A percentile compares a stretch with the other conserved stretches of the same genome.
phyloP scores from a whole-genome alignment of 179 eudicot species.

The Nepenthes alata region DNA sequence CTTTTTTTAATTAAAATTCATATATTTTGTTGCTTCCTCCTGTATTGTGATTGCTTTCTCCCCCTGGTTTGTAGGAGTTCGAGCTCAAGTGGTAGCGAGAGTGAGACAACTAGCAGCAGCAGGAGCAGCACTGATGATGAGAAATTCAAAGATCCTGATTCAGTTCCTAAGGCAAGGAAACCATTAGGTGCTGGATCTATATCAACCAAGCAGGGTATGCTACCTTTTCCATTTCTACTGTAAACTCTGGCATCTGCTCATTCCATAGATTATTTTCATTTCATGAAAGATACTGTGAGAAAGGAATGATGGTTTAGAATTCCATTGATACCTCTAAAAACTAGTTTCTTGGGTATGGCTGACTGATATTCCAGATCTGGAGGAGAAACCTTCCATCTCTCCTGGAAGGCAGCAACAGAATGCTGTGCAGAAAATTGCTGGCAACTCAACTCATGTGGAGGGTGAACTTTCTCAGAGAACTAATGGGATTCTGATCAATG shows the following conservation, averaged over 20 bases:
- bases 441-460: slow-evolving; percentile 24
- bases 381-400: slow-evolving; percentile 20
- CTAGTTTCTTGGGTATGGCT: slow-evolving; percentile 7
- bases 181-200: slow-evolving; percentile 11
- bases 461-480: slow-evolving; percentile 28
- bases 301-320: neutral
- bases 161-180: slow-evolving; percentile 31
- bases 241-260: neutral
- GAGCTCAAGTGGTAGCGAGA: slow-evolving; percentile 51
- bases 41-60: neutral
- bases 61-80: slow-evolving; percentile 35
- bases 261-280: neutral
- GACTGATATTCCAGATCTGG: slow-evolving; percentile 18
- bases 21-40: slow-evolving; percentile 2
- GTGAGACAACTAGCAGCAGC: slow-evolving; percentile 35
- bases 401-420: slow-evolving; percentile 25
- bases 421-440: slow-evolving; percentile 14
- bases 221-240: neutral
- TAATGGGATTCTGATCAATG: slow-evolving; percentile 22
- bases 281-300: neutral
- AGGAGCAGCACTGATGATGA: slow-evolving; percentile 54
- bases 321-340: neutral
- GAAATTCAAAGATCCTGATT: slow-evolving; percentile 26
- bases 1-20: neutral
- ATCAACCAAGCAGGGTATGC: slow-evolving; percentile 21